Conservation (phyloP, 192 early-diverging fungal species). For the Chytriomyces hyalinus region DNA sequence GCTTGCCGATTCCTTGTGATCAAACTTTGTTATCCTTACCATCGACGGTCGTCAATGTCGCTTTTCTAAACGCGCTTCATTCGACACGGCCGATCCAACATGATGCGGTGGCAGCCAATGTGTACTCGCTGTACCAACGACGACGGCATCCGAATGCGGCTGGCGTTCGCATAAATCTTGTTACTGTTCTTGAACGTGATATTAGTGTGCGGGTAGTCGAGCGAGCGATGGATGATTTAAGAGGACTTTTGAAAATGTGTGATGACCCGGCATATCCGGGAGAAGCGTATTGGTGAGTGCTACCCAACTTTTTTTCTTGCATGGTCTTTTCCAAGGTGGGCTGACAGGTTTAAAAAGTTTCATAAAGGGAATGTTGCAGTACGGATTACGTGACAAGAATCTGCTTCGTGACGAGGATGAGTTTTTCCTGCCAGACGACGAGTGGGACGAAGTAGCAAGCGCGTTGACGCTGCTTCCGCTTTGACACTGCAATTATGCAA, state of each 20-base stretch:
- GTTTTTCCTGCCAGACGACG: constrained; percentile 42
- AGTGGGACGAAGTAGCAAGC: constrained; percentile 38
- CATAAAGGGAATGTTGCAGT: constrained; percentile 44
- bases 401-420: constrained; percentile 39
- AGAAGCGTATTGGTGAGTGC: constrained; percentile 40
- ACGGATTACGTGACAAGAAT: constrained; percentile 39
- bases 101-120: constrained; percentile 14
- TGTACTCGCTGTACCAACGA: constrained; percentile 38
- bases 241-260: constrained; percentile 27
- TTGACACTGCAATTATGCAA: background rate
- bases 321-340: background rate
- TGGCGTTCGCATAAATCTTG: constrained; percentile 37
- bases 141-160: constrained; percentile 37
- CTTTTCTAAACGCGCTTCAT: constrained; percentile 29
- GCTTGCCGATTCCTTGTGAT: constrained; percentile 32
- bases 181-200: constrained; percentile 38
- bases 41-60: constrained; percentile 24
- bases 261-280: constrained; percentile 44
- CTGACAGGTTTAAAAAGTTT: constrained; percentile 16
- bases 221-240: constrained; percentile 30
- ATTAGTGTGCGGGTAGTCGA: constrained; percentile 31
- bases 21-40: constrained; percentile 11
- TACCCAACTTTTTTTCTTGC: background rate
- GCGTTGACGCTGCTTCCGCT: background rate
- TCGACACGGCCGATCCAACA: constrained; percentile 31